These are phyloP conservation scores for Carex myosuroides DNA, from an alignment of 176 grass and related monocot genomes.

Conservation along the genomic window DNA sequence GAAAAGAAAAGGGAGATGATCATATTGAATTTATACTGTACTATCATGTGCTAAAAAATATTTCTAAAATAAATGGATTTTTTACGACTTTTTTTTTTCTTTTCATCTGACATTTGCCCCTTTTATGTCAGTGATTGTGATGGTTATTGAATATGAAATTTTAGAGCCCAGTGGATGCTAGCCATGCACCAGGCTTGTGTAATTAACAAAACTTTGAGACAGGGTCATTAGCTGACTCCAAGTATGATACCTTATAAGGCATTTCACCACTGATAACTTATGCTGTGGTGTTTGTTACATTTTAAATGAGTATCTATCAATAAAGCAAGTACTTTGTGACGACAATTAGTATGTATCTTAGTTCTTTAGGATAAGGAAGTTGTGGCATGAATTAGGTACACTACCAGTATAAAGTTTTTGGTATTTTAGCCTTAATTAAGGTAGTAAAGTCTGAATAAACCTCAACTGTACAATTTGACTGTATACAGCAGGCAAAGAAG, in stretches of 20 bases:
- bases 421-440: background rate
- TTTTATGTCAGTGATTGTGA: background rate
- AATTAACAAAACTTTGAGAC: background rate
- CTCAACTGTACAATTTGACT: background rate
- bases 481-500: background rate
- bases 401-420: background rate
- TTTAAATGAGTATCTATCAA: background rate
- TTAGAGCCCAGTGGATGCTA: background rate
- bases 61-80: background rate
- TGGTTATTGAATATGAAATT: background rate
- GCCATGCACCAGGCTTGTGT: background rate
- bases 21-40: background rate
- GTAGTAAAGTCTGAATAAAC: background rate
- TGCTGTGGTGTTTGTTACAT: background rate
- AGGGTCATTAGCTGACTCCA: conserved; percentile 1
- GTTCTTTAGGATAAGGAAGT: background rate
- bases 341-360: background rate
- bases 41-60: background rate
- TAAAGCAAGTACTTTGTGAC: background rate
- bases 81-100: background rate
- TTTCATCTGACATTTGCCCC: background rate
- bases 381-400: background rate
- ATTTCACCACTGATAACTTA: background rate
- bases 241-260: background rate
- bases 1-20: background rate